Evolutionary conservation across 352 stramenopile genomes (phyloP), one percentile per base, ranked within the genome.

Genomic region (Phytophthora nicotianae): DNA sequence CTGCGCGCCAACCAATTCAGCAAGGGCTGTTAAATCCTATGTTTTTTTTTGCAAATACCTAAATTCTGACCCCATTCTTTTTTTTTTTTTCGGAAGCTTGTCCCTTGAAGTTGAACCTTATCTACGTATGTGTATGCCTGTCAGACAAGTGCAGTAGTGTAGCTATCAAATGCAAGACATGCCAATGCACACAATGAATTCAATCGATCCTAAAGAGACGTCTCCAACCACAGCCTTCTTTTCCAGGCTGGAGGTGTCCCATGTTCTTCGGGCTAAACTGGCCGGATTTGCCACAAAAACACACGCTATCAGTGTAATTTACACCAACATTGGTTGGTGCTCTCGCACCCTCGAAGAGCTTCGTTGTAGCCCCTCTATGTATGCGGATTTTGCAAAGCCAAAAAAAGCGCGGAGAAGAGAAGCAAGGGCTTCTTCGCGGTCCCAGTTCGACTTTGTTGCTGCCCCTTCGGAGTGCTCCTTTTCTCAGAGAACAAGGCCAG

Each of bases 401-500:
- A 64, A 64, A 62, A 64, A 33, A 47, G 37, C 26, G 26, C 19
- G 10, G 40, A 60, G 52, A 60, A 60, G 41, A 51, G 42, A 60
- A 56, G 49, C 49, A 46, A 55, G 33, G 14, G 17, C 29, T 53
- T 53, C 37, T 58, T 49, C 47, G 51, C 23, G 40, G 33, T 46
- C 48, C 40, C 37, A 59, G 46, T 50, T 27, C 43, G 42, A 50
- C 26, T 49, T 52, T 43, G 26, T 24, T 46, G 23, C 19, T 59
- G 37, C 51, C 21, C 26, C 50, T 58, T 52, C n/a, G 9, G 29
- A 43, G n/a, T 32, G 32, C 35, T 53, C 27, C 19, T 60, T 63
- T 58, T 51, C 50, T 45, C 24, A 66, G 50, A 63, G 50, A 62
- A 62, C 50, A 57, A 50, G 32, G 20, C 42, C 29, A 51, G 62